Evolutionary conservation across 2,329 filamentous ascomycete genomes (phyloP), one percentile per base, ranked within the genome.

Genomic region (Zelopaecilomyces penicillatus): DNA sequence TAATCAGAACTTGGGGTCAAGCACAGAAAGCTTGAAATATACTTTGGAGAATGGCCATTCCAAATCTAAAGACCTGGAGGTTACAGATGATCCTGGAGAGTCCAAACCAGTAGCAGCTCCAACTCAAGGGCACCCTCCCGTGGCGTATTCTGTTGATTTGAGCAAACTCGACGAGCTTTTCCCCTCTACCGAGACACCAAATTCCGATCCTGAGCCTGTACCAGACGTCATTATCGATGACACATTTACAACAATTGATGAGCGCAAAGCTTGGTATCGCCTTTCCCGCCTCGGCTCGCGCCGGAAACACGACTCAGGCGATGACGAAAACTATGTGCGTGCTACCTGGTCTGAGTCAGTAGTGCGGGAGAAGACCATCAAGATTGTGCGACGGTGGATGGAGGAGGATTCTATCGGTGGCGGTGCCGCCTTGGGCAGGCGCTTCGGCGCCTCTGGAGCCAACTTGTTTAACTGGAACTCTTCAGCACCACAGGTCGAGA

Each of bases 231-330:
- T 74, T 37, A 65, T 76, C 12, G 60, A 59, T 30, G 76, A 82
- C 55, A 74, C 66, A 29, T 81, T 81, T 48, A 64, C 65, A 4
- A 66, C 69, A 3, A 71, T 74, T 4, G 73, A 74, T 3, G 73
- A 83, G 58, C 76, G 81, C 40, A 82, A 78, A 54, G 69, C 70
- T 6, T 85, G 81, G 81, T 82, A 83, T 51, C 76, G 78, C 19
- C 61, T 83, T 12, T 82, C 80, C 6, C 72, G 80, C 5, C 71
- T 70, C 44, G 80, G 78, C 3, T 78, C 79, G 1, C 69, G 73
- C 52, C 68, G 77, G 5, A 75, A 74, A 47, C 71, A 82, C 52
- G 68, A 80, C 44, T 61, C 63, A 3, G 78, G 74, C 36, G 72
- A 80, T 38, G 75, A 79, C 41, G 76, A 80, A 6, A 74, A 72